phyloP scores from a whole-genome alignment of 192 early-diverging fungal genomes.

The Linnemannia zychae region DNA sequence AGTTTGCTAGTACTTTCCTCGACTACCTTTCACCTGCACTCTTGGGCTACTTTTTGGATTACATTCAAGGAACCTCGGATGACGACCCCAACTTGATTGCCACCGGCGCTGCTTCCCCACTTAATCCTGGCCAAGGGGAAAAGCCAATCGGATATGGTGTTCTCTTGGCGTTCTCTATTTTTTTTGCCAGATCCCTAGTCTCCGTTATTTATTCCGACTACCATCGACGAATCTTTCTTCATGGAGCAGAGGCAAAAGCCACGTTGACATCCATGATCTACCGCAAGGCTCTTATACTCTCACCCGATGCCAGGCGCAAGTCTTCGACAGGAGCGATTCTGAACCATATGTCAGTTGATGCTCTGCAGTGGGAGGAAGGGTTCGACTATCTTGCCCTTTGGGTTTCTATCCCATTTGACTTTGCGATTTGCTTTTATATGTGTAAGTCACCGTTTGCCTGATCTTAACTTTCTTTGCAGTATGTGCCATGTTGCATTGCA shows the following conservation, averaged over 20 bases:
- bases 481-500: not conserved
- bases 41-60: slow-evolving; percentile 35
- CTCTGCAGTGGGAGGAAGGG: slow-evolving; percentile 33
- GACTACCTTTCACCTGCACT: slow-evolving; percentile 26
- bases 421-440: slow-evolving; percentile 37
- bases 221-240: not conserved
- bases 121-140: not conserved
- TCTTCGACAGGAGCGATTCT: slow-evolving; percentile 49
- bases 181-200: not conserved
- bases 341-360: slow-evolving; percentile 61
- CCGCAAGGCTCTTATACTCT: slow-evolving; percentile 49
- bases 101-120: not conserved
- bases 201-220: not conserved
- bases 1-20: slow-evolving; percentile 12
- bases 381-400: slow-evolving; percentile 22
- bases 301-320: slow-evolving; percentile 45
- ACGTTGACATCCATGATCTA: slow-evolving; percentile 51
- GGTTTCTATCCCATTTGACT: slow-evolving; percentile 33
- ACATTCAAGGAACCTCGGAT: slow-evolving; percentile 9
- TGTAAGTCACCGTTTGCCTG: slow-evolving; percentile 7
- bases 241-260: slow-evolving; percentile 14
- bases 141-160: slow-evolving; percentile 32
- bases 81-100: not conserved
- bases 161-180: slow-evolving; percentile 20
- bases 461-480: too few relatives aligned